Percentiles rank a stretch among this genome's conserved stretches.
Conservation (phyloP, 2,329 filamentous ascomycete species). For the Xylaria arbuscula region DNA sequence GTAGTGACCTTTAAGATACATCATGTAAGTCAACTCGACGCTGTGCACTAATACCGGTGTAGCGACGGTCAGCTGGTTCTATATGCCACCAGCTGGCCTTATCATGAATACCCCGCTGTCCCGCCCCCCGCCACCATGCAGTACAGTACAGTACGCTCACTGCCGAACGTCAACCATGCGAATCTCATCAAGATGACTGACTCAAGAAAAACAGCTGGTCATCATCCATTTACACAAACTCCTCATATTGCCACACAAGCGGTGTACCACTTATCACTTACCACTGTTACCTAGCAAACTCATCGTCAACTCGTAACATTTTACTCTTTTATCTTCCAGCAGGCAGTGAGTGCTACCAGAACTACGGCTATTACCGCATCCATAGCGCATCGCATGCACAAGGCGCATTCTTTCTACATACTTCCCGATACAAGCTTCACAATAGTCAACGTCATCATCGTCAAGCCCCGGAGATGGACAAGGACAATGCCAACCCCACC, state of each 20-base stretch:
- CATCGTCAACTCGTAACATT: not conserved
- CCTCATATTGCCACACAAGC: not conserved
- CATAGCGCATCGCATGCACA: not conserved
- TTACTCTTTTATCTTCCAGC: not conserved
- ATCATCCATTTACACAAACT: not conserved
- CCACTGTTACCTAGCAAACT: not conserved
- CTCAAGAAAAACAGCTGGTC: not conserved
- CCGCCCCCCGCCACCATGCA: not conserved
- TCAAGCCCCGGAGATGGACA: slow-evolving; percentile 51
- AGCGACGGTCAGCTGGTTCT: not conserved
- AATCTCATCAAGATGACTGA: not conserved
- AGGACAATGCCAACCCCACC: slow-evolving; percentile 89
- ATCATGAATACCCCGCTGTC: not conserved
- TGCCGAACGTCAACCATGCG: no score
- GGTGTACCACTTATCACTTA: not conserved
- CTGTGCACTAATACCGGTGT: not conserved
- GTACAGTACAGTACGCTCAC: not conserved
- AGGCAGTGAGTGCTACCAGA: no score
- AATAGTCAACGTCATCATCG: not conserved
- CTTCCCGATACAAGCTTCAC: not conserved
- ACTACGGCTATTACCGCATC: no score
- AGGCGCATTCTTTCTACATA: not conserved
- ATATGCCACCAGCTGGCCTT: not conserved
- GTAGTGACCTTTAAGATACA: not conserved
- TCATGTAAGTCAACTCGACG: not conserved